Conservation (phyloP, 495 filamentous ascomycete species). For the Delitschia confertaspora region DNA sequence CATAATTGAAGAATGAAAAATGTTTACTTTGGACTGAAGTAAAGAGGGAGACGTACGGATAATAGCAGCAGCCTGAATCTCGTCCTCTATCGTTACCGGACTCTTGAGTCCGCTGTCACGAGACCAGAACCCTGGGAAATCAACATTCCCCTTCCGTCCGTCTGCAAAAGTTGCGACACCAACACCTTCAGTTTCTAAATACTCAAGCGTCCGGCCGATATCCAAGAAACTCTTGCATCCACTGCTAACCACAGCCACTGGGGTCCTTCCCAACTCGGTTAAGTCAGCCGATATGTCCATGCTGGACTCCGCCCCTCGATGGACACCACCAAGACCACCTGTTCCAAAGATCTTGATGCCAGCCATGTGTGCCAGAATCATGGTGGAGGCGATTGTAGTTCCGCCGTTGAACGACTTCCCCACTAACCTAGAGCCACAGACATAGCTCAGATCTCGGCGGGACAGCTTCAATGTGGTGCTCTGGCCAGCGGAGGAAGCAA, state of each 20-base stretch:
- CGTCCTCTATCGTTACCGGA: slow-evolving; percentile 61
- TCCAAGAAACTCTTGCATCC: slow-evolving; percentile 96
- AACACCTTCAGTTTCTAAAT: slow-evolving; percentile 87
- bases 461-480: slow-evolving; percentile 69
- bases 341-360: slow-evolving; percentile 93
- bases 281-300: slow-evolving; percentile 95
- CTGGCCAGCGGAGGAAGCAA: slow-evolving; percentile 56
- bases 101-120: slow-evolving; percentile 74
- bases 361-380: slow-evolving; percentile 77
- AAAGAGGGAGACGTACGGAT: slow-evolving; percentile 49
- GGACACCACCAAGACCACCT: slow-evolving; percentile 80
- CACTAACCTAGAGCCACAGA: slow-evolving; percentile 59
- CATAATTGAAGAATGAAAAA: neutral
- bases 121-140: slow-evolving; percentile 86
- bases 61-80: slow-evolving; percentile 76
- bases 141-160: slow-evolving; percentile 51
- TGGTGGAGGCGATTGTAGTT: slow-evolving; percentile 87
- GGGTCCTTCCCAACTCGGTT: slow-evolving; percentile 86
- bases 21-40: neutral
- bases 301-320: slow-evolving; percentile 72
- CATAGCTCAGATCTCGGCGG: slow-evolving; percentile 71
- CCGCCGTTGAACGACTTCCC: slow-evolving; percentile 70
- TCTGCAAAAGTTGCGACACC: slow-evolving; percentile 83
- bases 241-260: slow-evolving; percentile 77
- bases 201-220: slow-evolving; percentile 83